These are phyloP conservation scores for Blastomyces emzantsi DNA, from an alignment of 2,329 filamentous ascomycete genomes.

Conservation along the genomic window DNA sequence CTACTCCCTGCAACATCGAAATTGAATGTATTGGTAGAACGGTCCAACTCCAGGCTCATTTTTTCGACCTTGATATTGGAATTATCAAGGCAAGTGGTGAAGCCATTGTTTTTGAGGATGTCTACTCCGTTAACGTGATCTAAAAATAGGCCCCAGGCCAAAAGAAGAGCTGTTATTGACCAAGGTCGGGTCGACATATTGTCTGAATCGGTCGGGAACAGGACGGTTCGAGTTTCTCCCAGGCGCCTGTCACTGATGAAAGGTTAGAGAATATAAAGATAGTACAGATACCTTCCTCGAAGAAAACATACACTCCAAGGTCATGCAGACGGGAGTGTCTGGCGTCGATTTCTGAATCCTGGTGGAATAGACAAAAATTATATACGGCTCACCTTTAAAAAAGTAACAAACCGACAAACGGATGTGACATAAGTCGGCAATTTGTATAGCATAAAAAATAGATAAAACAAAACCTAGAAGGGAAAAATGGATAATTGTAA, in stretches of 20 bases:
- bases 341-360: background rate
- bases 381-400: background rate
- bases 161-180: slow-evolving; percentile 16
- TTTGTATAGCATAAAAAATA: background rate
- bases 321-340: background rate
- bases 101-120: slow-evolving; percentile 71
- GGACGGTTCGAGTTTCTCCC: background rate
- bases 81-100: slow-evolving; percentile 56
- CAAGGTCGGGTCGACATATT: slow-evolving; percentile 23
- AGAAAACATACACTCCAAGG: background rate
- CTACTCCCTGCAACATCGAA: slow-evolving; percentile 81
- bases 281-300: background rate
- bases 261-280: background rate
- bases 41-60: slow-evolving; percentile 71
- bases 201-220: slow-evolving; percentile 1
- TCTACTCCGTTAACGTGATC: slow-evolving; percentile 52
- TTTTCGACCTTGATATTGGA: slow-evolving; percentile 60
- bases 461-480: background rate
- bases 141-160: slow-evolving; percentile 24
- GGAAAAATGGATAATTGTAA: background rate
- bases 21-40: slow-evolving; percentile 58
- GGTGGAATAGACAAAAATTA: background rate
- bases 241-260: background rate
- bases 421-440: background rate
- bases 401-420: background rate